Base-by-base conservation (phyloP, 2,329 filamentous ascomycete genomes). In the Stachybotrys chlorohalonatus region DNA sequence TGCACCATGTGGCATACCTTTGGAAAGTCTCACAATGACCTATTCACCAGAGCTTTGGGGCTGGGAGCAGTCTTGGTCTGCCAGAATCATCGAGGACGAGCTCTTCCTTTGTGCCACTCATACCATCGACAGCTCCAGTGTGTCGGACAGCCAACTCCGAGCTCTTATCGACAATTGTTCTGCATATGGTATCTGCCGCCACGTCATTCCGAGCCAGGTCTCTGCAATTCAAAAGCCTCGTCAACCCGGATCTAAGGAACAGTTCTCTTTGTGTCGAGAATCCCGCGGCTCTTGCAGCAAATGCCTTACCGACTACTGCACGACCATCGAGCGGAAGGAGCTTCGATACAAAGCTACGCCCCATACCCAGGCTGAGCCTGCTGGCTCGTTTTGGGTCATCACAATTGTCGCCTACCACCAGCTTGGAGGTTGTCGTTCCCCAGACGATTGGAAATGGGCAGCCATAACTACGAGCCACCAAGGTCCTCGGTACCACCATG, bases 231-330 rank as follows among this genome's bases (percentile, higher is more conserved):
- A 42, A 13, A 42, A 42, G 36, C 8, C 36, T 13, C 36, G 24
- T 24, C 24, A 24, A 24, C 24, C 24, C 24, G 24, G 24, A 24
- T 42, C 36, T 9, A 42, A 9, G 8, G 36, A 13, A 9, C 36
- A 42, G 5, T 13, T 42, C 13, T 3, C 13, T 42, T 5, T 5
- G 42, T 24, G 45, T 53, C 39, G 15, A 7, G n/a, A 48, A 30
- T 31, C 32, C 8, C 45, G 9, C n/a, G 45, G 45, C 24, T 53
- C 31, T 7, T 53, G 52, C 45, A 8, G 13, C 1, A 48, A 47
- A 17, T 53, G 52, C 31, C 52, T 53, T 36, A 47, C 52, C 13
- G 52, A 53, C 31, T 31, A 52, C 49, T 54, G 11, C 16, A 51
- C 39, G 13, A 52, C 53, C 8, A 47, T 52, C 45, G 42, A 54